Base-by-base conservation (phyloP, 2,329 filamentous ascomycete species). In the Cryphonectria naterciae region DNA sequence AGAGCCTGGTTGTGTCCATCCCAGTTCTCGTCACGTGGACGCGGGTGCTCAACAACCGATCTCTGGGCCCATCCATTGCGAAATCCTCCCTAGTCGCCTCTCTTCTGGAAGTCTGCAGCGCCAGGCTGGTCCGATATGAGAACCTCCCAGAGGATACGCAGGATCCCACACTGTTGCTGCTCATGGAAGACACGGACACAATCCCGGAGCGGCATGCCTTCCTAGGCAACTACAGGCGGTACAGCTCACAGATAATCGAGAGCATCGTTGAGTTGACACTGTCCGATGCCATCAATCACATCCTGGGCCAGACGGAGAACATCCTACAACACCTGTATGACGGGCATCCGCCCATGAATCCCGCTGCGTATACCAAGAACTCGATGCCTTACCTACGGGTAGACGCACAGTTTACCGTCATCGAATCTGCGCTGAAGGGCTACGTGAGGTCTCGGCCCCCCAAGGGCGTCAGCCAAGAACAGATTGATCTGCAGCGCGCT, bases 171-270 rank as follows among this genome's bases (percentile, higher is more conserved):
- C 88, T 94, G 71, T 84, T 93, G 15, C 96, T 97, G 75, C 85
- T 99, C 1, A 86, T 94, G 76, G 95, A 98, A 77, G 96, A 99
- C 78, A 97, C 97, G 69, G 96, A 99, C 77, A 98, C 95, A 0
- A 85, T 95, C 28, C 96, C 96, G 0, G 96, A 99, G 79, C 89
- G 94, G 35, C 96, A 99, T 81, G 94, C 94, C 0, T 99, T 99
- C 79, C 86, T 98, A 15, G 94, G 95, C 4, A 98, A 99, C 78
- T 99, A 99, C 80, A 88, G 96, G 54, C 89, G 96, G 71, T 98
- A 97, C 77, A 96, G 94, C 79, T 90, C 91, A 3, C 91, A 93
- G 72, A 88, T 98, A 37, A 94, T 99, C 69, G 95, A 98, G 80
- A 88, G 88, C 22, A 93, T 98, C 73, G 94, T 97, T 32, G 88